A percentile compares a stretch with the other conserved stretches of the same genome.
These are phyloP conservation scores for Aspergillus tanneri DNA, from an alignment of 2,329 filamentous ascomycete species.

Conservation along the genomic window DNA sequence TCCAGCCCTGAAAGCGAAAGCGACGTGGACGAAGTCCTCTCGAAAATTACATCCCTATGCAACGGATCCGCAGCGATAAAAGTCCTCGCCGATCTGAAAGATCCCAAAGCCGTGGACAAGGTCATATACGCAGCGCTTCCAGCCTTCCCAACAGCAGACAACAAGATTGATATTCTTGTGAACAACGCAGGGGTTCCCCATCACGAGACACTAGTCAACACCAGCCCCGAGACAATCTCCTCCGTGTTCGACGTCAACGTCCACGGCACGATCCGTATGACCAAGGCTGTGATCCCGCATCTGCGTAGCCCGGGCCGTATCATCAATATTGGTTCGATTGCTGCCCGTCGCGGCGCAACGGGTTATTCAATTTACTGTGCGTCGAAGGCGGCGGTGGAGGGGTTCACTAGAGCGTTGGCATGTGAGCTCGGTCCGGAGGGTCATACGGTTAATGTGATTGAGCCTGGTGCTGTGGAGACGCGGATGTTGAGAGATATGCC, in stretches of 20 bases:
- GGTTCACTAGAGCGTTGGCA: conserved; percentile 7
- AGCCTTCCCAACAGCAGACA: background rate
- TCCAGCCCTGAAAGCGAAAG: background rate
- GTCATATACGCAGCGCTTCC: conserved; percentile 2
- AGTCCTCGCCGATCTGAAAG: too few relatives aligned
- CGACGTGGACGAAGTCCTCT: background rate
- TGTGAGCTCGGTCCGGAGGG: conserved; percentile 4
- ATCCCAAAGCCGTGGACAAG: background rate
- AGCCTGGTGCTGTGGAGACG: conserved; percentile 3
- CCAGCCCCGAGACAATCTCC: background rate
- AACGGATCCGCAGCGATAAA: background rate
- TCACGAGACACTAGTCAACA: background rate
- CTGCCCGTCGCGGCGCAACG: background rate
- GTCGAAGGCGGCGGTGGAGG: conserved; percentile 9
- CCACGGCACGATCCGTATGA: conserved; percentile 6
- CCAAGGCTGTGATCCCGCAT: conserved; percentile 4
- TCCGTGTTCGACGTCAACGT: conserved; percentile 13
- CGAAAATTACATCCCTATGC: background rate
- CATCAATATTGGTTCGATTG: conserved; percentile 8
- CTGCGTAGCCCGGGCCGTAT: conserved; percentile 8
- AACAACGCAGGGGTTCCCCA: conserved; percentile 7
- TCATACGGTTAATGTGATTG: conserved; percentile 9
- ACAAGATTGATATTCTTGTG: conserved; percentile 9
- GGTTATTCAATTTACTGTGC: conserved; percentile 1
- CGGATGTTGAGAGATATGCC: conserved; percentile 1